Evolutionary conservation across 2,329 filamentous ascomycete genomes (phyloP), one percentile per base, ranked within the genome.

Genomic region (Spiromastix sp.): DNA sequence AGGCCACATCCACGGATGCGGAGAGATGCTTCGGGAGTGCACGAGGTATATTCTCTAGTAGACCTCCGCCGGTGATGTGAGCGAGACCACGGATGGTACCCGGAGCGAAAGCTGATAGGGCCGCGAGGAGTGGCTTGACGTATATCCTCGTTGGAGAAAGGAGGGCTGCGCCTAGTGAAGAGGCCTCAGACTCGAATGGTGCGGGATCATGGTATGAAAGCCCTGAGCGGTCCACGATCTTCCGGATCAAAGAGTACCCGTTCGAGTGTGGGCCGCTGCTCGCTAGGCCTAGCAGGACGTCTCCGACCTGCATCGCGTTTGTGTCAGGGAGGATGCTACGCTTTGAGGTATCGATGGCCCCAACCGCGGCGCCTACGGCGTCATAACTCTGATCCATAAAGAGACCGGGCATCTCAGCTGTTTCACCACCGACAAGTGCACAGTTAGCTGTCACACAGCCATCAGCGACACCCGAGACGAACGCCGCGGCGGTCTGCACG

Each of bases 361-460:
- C 91, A 30, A 93, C 79, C 12, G 89, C 89, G 25, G 82, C 83
- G 42, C 91, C 91, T 15, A 85, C 87, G 5, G 87, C 86, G 51
- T 98, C 91, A 58, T 96, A 98, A 54, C 93, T 85, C 32, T 85
- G 83, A 35, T 74, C 77, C 44, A 79, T 71, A 65, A 94, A 95
- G 68, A 96, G 85, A 36, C 87, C 87, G 0, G 89, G 89, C 91
- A 98, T 96, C 64, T 98, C 91, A 5, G 91, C 91, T 1, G 91
- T 98, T 64, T 98, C 91, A 29, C 91, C 91, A 25, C 91, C 91
- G n/a, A 96, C 83, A 3, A 98, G 72, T 11, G 87, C 87, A 53
- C 89, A 94, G 29, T 81, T 81, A 1, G 89, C 77, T 52, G 86
- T 75, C 41, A 77, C 76, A 63, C 91, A 98, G 31, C 91, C 91